Evolutionary conservation across 257 asterid species (phyloP), one percentile per base, ranked within the genome.

Genomic region (Lantana camara): DNA sequence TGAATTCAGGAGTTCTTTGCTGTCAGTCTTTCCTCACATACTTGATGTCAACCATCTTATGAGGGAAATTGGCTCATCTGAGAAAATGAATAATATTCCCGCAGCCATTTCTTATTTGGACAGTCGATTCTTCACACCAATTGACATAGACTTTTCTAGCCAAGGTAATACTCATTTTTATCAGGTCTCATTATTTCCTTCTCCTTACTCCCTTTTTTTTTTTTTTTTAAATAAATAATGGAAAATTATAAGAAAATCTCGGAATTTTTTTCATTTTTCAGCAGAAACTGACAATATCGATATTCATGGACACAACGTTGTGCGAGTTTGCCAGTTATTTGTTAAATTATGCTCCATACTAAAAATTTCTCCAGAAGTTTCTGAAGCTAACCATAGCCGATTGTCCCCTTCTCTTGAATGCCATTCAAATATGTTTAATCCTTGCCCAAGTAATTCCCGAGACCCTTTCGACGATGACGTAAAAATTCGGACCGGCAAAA

Each of bases 11-110:
- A 56, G 71, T 77, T 82, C 95, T 63, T 60, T 89, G 83, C 68
- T 54, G 65, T 53, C 27, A 61, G 74, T 78, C 62, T 85, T 89
- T 60, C 92, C 96, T 9, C 70, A 62, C 64, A 72, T 82, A 69
- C 75, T 87, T 54, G 98, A 93, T 49, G 71, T 84, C 74, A 83
- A 71, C 79, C 86, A 87, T 77, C 90, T 93, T 42, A 82, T 90
- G 93, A 82, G 80, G 79, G 86, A 82, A 71, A 64, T 85, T 44
- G 86, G 80, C 50, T 76, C 83, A 55, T 77, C 69, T 69, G 76
- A 76, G 61, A 83, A 83, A 69, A 72, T 69, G 65, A 76, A 79
- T 52, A 83, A 74, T 71, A 56, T 92, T 56, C 71, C 84, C 14
- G 79, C 87, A n/a, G 78, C 88, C 57, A 76, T 80, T 67, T 77